Conservation (phyloP, 352 stramenopile species). For the Phytophthora nicotianae region DNA sequence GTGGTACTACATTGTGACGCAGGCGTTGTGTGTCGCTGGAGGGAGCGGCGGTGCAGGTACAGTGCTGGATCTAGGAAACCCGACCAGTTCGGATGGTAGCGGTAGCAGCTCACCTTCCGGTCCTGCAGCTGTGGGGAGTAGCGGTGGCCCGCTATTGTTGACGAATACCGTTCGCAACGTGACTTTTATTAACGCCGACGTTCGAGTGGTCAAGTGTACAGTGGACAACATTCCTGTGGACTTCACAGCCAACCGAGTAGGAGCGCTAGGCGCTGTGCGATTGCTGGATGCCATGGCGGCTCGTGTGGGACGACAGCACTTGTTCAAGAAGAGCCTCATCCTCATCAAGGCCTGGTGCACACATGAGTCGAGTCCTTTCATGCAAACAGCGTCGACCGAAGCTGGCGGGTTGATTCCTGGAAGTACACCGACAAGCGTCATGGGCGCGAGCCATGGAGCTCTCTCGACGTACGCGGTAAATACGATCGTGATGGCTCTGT, state of each 20-base stretch:
- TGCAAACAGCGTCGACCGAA: conserved; percentile 36
- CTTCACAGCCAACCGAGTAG: conserved; percentile 86
- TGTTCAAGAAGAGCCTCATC: conserved; percentile 90
- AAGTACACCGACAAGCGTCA: conserved; percentile 53
- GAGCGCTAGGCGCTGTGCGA: conserved; percentile 77
- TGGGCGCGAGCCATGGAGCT: conserved; percentile 79
- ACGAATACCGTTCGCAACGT: conserved; percentile 87
- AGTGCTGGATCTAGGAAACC: conserved; percentile 33
- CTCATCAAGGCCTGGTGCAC: conserved; percentile 92
- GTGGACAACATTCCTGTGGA: conserved; percentile 92
- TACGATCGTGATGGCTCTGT: conserved; percentile 89
- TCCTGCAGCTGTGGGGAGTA: conserved; percentile 13
- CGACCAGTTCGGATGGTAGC: conserved; percentile 19
- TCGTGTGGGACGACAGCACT: conserved; percentile 74
- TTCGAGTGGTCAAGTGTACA: conserved; percentile 91
- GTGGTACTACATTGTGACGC: conserved; percentile 87
- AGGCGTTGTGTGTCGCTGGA: conserved; percentile 80
- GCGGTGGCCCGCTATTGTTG: conserved; percentile 24
- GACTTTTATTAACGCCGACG: conserved; percentile 89
- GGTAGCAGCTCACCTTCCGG: conserved; percentile 25
- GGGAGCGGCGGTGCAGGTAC: conserved; percentile 38
- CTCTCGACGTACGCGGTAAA: conserved; percentile 89
- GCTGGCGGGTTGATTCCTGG: conserved; percentile 18
- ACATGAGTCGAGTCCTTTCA: conserved; percentile 79
- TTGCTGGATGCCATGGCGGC: conserved; percentile 86